These are phyloP conservation scores for Phaeosphaeriaceae sp. DNA, from an alignment of 2,329 filamentous ascomycete species.

Conservation along the genomic window DNA sequence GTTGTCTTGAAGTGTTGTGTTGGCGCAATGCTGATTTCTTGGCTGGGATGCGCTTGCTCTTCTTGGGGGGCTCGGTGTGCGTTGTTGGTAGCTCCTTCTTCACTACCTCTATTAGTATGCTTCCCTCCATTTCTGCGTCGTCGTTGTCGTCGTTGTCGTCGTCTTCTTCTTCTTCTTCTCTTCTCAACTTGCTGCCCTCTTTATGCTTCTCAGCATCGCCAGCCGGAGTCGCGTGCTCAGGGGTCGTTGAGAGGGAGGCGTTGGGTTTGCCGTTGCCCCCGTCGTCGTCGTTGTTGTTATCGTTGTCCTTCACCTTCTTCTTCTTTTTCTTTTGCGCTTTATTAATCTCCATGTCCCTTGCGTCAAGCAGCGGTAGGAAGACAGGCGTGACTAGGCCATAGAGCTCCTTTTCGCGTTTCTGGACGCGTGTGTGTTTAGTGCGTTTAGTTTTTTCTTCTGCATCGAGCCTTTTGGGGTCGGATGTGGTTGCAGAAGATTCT, in stretches of 20 bases:
- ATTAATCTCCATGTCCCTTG: constrained; percentile 30
- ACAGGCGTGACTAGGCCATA: constrained; percentile 45
- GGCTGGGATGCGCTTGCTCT: constrained; percentile 32
- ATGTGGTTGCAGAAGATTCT: too few relatives aligned
- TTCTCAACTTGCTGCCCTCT: constrained; percentile 24
- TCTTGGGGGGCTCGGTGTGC: constrained; percentile 18
- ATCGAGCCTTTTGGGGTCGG: constrained; percentile 11
- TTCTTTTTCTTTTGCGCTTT: constrained; percentile 32
- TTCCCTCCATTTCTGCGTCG: background rate
- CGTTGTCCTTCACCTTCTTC: too few relatives aligned
- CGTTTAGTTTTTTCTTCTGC: constrained; percentile 37
- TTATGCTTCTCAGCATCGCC: constrained; percentile 25
- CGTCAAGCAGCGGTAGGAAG: constrained; percentile 46
- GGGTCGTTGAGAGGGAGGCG: background rate
- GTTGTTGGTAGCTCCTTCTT: constrained; percentile 20
- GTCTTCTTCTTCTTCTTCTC: constrained; percentile 24
- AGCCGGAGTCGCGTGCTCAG: background rate
- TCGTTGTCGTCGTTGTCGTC: constrained; percentile 11
- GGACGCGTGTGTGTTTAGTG: constrained; percentile 45
- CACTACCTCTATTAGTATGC: too few relatives aligned
- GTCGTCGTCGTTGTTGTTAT: too few relatives aligned
- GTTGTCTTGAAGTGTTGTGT: constrained; percentile 28
- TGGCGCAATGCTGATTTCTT: constrained; percentile 44
- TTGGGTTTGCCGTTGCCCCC: too few relatives aligned
- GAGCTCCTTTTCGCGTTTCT: constrained; percentile 48